Percentiles rank a stretch among this genome's conserved stretches.
phyloP scores from a whole-genome alignment of 2,329 filamentous ascomycete species.

The Ophiostoma fasciatum region DNA sequence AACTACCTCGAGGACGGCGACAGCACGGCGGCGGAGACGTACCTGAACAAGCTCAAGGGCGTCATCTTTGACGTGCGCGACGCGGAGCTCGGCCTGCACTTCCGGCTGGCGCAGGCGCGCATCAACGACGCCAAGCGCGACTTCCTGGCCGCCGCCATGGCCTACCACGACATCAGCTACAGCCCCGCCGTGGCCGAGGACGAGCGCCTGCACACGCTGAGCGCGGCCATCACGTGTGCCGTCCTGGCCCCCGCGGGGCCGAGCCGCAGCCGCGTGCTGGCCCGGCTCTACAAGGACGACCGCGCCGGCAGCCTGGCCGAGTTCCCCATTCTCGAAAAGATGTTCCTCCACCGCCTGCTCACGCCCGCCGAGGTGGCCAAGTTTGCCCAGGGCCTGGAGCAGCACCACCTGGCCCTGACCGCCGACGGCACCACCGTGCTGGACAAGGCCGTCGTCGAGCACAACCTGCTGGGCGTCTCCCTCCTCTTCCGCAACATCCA shows the following conservation, averaged over 20 bases:
- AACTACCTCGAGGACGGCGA: conserved; percentile 93
- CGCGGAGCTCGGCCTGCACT: conserved; percentile 63
- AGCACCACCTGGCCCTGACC: conserved; percentile 82
- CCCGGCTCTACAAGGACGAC: conserved; percentile 86
- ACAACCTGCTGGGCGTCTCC: conserved; percentile 82
- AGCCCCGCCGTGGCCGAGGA: conserved; percentile 66
- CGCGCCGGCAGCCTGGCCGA: conserved; percentile 60
- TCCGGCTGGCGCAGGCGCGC: conserved; percentile 80
- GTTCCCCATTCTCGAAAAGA: conserved; percentile 87
- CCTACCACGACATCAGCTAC: conserved; percentile 79
- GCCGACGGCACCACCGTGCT: conserved; percentile 87
- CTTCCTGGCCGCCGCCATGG: conserved; percentile 75
- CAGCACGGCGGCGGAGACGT: conserved; percentile 67
- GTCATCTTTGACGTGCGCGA: conserved; percentile 68
- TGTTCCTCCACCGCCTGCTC: conserved; percentile 83
- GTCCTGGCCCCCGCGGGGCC: conserved; percentile 87
- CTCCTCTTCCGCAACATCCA: conserved; percentile 64
- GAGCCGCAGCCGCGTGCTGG: conserved; percentile 62
- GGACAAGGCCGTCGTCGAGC: conserved; percentile 85
- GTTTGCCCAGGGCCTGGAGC: conserved; percentile 65
- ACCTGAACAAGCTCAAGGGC: conserved; percentile 91
- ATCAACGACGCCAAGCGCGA: conserved; percentile 83
- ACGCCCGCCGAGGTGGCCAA: conserved; percentile 68
- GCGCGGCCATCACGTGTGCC: conserved; percentile 79
- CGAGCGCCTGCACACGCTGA: conserved; percentile 71